phyloP scores from a whole-genome alignment of 352 stramenopile genomes.

The Pythium biforme region DNA sequence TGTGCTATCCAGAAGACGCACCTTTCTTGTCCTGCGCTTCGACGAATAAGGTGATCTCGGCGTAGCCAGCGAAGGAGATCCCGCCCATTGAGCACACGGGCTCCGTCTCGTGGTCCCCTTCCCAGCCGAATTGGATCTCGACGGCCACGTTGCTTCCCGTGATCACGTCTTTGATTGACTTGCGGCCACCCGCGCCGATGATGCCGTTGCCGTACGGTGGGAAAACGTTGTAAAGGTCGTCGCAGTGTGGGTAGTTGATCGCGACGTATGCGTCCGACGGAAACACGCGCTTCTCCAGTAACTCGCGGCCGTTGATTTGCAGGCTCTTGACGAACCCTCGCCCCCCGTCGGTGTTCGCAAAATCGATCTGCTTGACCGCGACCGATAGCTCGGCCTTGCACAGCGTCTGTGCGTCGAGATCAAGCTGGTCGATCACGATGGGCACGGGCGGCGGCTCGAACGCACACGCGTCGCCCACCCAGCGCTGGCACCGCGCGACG shows the following conservation, averaged over 20 bases:
- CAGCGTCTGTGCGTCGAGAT: constrained; percentile 61
- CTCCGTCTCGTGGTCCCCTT: constrained; percentile 42
- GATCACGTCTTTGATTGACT: constrained; percentile 65
- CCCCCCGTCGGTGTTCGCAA: constrained; percentile 49
- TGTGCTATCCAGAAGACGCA: too few species aligned
- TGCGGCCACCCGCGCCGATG: constrained; percentile 51
- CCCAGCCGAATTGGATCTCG: constrained; percentile 60
- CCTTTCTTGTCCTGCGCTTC: constrained; percentile 78
- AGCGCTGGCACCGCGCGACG: constrained; percentile 55
- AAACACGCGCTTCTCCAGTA: constrained; percentile 51
- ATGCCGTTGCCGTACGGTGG: constrained; percentile 76
- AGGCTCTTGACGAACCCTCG: constrained; percentile 60
- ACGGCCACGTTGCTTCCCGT: constrained; percentile 40
- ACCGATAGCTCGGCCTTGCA: constrained; percentile 81
- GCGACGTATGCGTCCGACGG: constrained; percentile 63
- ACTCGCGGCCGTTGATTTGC: constrained; percentile 56
- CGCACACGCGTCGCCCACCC: constrained; percentile 47
- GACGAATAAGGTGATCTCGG: constrained; percentile 79
- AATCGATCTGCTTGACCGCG: constrained; percentile 85
- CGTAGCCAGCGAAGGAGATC: constrained; percentile 69
- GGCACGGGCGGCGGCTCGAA: constrained; percentile 47
- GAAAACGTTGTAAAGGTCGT: constrained; percentile 85
- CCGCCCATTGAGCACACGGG: constrained; percentile 81
- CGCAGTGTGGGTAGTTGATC: constrained; percentile 79
- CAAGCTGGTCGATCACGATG: constrained; percentile 41